Percentiles rank a stretch among this genome's conserved stretches.
phyloP scores from a whole-genome alignment of 805 yeast genomes.

The Myxozyma melibiosi region DNA sequence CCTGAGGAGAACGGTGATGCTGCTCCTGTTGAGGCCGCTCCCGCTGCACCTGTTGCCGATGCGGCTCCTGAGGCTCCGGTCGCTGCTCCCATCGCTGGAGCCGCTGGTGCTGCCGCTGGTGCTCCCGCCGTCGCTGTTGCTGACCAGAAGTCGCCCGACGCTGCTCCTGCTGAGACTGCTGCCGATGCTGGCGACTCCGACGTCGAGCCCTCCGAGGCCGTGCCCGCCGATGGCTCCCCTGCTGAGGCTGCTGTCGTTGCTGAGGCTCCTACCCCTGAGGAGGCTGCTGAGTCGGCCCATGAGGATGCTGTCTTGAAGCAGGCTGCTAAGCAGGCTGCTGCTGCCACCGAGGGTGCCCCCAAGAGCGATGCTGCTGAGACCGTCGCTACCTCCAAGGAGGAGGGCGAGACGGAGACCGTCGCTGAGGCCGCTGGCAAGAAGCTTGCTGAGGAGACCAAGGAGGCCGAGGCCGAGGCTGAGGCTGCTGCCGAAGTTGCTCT shows the following conservation, averaged over 20 bases:
- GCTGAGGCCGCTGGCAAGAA: conserved; percentile 13
- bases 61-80: conserved; percentile 2
- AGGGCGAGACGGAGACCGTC: background rate
- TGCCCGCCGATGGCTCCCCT: background rate
- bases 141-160: conserved; percentile 6
- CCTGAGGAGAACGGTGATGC: background rate
- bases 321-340: background rate
- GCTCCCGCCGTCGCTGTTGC: background rate
- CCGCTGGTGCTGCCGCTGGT: conserved; percentile 4
- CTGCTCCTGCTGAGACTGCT: conserved; percentile 3
- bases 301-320: background rate
- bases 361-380: background rate
- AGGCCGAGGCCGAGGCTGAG: conserved; percentile 14
- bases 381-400: background rate
- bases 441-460: conserved; percentile 7
- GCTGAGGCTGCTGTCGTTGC: conserved; percentile 3
- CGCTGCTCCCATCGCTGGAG: no score
- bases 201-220: conserved; percentile 3
- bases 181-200: conserved; percentile 6
- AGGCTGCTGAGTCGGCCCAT: background rate
- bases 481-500: conserved; percentile 12
- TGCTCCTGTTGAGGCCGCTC: conserved; percentile 7
- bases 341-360: conserved; percentile 1
- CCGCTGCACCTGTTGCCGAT: conserved; percentile 8
- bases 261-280: conserved; percentile 2